Base-by-base conservation (phyloP, 495 filamentous ascomycete genomes). In the Podospora sp. region DNA sequence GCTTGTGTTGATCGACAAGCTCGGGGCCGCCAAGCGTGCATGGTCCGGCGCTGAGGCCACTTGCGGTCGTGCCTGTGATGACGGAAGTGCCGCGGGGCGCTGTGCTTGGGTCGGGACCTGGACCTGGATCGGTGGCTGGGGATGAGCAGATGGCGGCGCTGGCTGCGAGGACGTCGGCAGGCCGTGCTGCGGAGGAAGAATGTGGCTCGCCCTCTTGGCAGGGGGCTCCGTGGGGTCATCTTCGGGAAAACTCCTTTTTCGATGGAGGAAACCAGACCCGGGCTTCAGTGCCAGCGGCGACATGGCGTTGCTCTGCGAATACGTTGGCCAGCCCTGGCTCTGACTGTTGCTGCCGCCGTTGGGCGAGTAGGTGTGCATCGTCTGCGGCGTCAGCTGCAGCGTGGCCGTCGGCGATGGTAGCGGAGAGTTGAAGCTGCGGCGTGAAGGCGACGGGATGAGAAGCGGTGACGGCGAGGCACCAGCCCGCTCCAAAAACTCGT, bases 241-340 rank as follows among this genome's bases (percentile, higher is more conserved):
- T 40, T 96, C 93, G 40, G 69, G 62, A n/a, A 85, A 83, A 65
- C 86, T 90, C 63, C 93, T 84, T 79, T 97, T 97, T 65, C 89
- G 82, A 40, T 80, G 26, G 67, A 61, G 74, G 68, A 56, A 73
- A 80, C 80, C 25, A 81, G 72, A 33, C 81, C 72, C 81, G 6
- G 85, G 83, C 65, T 85, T 79, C 35, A 76, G 59, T 18, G 80
- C 77, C n/a, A 87, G 77, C 1, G 89, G 86, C 12, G 89, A 89
- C 4, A 83, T 71, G 1, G 77, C 71, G 25, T 76, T 76, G 21
- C 75, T 76, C 18, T 72, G 66, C 36, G 81, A 72, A 66, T 83
- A 78, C 22, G 74, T 65, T 67, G 77, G 64, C 82, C 78, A 72
- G 71, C 57, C 73, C 9, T 75, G 76, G 22, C 61, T 51, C 24